Evolutionary conservation across 495 filamentous ascomycete genomes (phyloP), one percentile per base, ranked within the genome.

Genomic region (Daldinia loculata): DNA sequence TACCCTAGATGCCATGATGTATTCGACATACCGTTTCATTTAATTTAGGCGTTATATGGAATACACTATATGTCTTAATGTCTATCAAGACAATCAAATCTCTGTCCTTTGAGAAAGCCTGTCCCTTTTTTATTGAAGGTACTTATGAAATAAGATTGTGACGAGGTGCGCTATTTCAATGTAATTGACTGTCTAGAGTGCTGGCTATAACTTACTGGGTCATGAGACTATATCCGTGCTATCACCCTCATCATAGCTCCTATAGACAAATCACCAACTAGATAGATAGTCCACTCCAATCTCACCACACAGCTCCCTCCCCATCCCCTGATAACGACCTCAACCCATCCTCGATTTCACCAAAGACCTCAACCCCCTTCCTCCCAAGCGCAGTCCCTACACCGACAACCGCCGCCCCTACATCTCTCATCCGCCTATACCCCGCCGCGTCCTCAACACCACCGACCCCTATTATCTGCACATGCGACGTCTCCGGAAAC

Each of bases 401-500:
- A 0, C 84, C 91, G 0, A 91, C 90, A 0, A 83, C 87, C 15
- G 64, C 79, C 0, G 89, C 91, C 0, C 91, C 91, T 4, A 84
- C 89, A n/a, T 67, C 75, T 43, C 80, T 78, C 91, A 92, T 92
- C 65, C 90, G 77, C 67, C 76, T 66, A 74, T 82, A 90, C 41
- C 89, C 89, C 6, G 68, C 84, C 4, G 67, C 78, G 76, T 91
- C 89, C 22, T 76, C 71, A 1, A 93, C 91, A 0, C 91, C 91
- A 0, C 91, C 91, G 4, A 91, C 83, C 0, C 91, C 91, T 60
- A 93, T 86, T 32, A 93, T 78, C 6, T 75, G 71, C 27, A 93
- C 78, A 27, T 80, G 76, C 14, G 73, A 57, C 53, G 78, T 71
- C 1, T 69, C 67, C 32, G 30, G 27, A 3, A 43, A 32, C 57